phyloP scores from a whole-genome alignment of 1,284 basidiomycete species.

The Phellinidium pouzarii region DNA sequence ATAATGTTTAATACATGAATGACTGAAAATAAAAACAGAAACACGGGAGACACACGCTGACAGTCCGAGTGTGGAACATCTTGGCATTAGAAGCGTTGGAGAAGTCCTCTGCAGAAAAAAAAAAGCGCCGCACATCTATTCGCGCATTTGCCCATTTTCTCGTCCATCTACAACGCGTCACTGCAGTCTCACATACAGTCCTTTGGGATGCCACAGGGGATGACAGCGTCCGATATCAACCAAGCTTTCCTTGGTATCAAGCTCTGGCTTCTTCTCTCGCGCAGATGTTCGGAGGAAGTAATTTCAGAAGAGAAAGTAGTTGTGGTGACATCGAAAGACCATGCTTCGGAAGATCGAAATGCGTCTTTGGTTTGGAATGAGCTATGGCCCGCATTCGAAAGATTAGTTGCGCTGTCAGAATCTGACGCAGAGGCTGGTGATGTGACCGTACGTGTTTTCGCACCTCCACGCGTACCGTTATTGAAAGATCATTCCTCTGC shows the following conservation, averaged over 20 bases:
- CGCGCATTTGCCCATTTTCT: conserved; percentile 43
- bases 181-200: conserved; percentile 34
- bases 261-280: conserved; percentile 57
- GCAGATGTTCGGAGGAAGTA: conserved; percentile 26
- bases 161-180: conserved; percentile 38
- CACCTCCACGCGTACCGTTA: not conserved
- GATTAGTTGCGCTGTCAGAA: conserved; percentile 43
- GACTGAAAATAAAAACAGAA: conserved; percentile 30
- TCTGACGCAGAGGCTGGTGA: conserved; percentile 38
- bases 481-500: not conserved
- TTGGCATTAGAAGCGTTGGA: conserved; percentile 47
- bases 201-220: conserved; percentile 30
- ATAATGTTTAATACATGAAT: conserved; percentile 7
- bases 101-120: conserved; percentile 31
- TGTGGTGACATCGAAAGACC: not conserved
- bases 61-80: conserved; percentile 58
- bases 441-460: conserved; percentile 28
- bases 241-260: conserved; percentile 62
- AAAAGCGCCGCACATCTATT: conserved; percentile 39
- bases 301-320: not conserved
- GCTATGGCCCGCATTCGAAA: conserved; percentile 63
- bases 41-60: conserved; percentile 30
- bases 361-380: conserved; percentile 59
- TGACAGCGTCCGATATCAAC: conserved; percentile 51
- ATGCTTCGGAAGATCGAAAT: conserved; percentile 25